These are phyloP conservation scores for Beauveria asiatica DNA, from an alignment of 2,329 filamentous ascomycete species.

Conservation along the genomic window DNA sequence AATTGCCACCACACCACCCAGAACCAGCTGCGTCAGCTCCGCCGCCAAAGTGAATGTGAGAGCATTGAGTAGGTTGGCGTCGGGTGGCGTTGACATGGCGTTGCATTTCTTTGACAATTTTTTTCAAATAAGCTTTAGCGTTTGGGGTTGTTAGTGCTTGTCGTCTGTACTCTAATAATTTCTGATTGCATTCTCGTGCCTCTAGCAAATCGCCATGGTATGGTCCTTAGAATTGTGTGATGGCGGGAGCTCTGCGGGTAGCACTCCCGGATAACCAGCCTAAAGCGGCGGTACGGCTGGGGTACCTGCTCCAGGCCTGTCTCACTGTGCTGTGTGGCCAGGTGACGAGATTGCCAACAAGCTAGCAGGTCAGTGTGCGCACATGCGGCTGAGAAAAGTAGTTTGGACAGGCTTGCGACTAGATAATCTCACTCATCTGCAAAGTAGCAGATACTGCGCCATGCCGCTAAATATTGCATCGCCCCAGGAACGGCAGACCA, in stretches of 20 bases:
- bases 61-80: neutral
- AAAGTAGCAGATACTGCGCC: neutral
- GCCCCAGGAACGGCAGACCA: conserved; percentile 9
- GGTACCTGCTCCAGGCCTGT: conserved; percentile 1
- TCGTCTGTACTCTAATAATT: no score
- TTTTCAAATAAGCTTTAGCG: no score
- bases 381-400: conserved; percentile 2
- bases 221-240: neutral
- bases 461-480: conserved; percentile 5
- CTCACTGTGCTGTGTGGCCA: neutral
- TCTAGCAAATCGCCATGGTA: neutral
- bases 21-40: neutral
- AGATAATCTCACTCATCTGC: neutral
- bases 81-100: no score
- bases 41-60: neutral
- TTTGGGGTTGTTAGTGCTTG: no score
- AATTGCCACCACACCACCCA: neutral
- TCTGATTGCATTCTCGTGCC: no score
- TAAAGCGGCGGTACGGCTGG: conserved; percentile 3
- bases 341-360: neutral
- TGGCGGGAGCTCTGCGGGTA: neutral
- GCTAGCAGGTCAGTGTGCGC: neutral
- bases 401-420: neutral
- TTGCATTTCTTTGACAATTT: no score
- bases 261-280: neutral